Percentiles rank a stretch among this genome's conserved stretches.
phyloP scores from a whole-genome alignment of 345 rosid genomes.

The Eucalyptus marginata region DNA sequence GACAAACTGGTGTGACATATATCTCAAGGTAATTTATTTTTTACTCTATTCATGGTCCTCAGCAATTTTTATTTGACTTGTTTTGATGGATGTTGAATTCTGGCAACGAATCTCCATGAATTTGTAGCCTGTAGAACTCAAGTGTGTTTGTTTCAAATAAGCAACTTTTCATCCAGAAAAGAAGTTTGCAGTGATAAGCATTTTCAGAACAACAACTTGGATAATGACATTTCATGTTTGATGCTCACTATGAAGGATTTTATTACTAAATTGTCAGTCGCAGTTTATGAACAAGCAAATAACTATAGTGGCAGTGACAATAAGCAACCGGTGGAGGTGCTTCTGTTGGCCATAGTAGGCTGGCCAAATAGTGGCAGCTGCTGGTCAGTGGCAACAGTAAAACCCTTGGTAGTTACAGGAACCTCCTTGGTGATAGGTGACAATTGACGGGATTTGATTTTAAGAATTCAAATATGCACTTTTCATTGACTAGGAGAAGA shows the following conservation, averaged over 20 bases:
- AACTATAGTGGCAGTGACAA: not conserved
- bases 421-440: not conserved
- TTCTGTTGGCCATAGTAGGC: not conserved
- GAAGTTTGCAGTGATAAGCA: not conserved
- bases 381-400: not conserved
- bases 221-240: not conserved
- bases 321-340: not conserved
- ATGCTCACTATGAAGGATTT: not conserved
- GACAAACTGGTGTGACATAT: slow-evolving; percentile 91
- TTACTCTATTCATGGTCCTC: not conserved
- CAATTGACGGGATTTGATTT: not conserved
- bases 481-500: not conserved
- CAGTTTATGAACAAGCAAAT: not conserved
- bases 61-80: not conserved
- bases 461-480: not conserved
- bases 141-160: not conserved
- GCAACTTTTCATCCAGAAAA: not conserved
- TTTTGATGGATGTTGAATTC: not conserved
- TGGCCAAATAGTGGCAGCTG: not conserved
- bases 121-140: not conserved
- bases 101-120: not conserved
- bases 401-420: not conserved
- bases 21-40: slow-evolving; percentile 55
- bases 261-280: not conserved
- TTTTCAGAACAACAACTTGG: not conserved